Percentiles rank a stretch among this genome's conserved stretches.
Evolutionary conservation across 73 alveolate species (phyloP).

Genomic region (Paramecium bursaria): DNA sequence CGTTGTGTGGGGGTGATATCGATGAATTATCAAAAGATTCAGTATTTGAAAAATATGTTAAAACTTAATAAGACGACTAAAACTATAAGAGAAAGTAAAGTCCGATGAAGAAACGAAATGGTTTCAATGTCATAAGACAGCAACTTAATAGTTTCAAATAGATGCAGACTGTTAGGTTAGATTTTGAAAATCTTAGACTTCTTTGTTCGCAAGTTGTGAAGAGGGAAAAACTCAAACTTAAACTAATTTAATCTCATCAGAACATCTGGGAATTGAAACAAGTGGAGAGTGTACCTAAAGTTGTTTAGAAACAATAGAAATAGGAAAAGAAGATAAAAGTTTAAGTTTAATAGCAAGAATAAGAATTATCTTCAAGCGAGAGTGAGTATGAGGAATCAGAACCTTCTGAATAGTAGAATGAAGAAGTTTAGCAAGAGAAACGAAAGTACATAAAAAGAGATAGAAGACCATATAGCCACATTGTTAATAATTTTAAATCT

Average conservation of each 20-base stretch:
- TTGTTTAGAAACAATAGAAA: background rate
- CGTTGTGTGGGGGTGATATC: conserved; percentile 54
- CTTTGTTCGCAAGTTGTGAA: conserved; percentile 30
- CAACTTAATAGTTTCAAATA: conserved; percentile 15
- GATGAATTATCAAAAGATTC: conserved; percentile 45
- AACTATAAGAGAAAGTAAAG: conserved; percentile 2
- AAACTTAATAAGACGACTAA: conserved; percentile 28
- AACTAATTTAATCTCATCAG: background rate
- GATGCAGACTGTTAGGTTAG: conserved; percentile 32
- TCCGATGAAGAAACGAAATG: conserved; percentile 26
- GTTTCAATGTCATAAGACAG: background rate
- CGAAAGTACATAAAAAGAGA: background rate
- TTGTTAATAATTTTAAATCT: background rate
- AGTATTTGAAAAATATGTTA: conserved; percentile 48
- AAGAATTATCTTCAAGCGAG: background rate
- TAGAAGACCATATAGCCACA: background rate
- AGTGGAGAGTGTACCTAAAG: background rate
- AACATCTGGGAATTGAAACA: conserved; percentile 7
- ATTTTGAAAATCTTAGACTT: conserved; percentile 56
- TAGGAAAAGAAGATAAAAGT: background rate
- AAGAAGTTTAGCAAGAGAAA: background rate
- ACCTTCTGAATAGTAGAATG: background rate
- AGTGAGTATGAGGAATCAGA: background rate
- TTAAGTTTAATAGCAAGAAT: background rate
- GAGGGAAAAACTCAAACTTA: conserved; percentile 53